Percentiles rank a stretch among this genome's conserved stretches.
These are phyloP conservation scores for Rhizopus microsporus DNA, from an alignment of 371 early-diverging fungal genomes.

Conservation along the genomic window DNA sequence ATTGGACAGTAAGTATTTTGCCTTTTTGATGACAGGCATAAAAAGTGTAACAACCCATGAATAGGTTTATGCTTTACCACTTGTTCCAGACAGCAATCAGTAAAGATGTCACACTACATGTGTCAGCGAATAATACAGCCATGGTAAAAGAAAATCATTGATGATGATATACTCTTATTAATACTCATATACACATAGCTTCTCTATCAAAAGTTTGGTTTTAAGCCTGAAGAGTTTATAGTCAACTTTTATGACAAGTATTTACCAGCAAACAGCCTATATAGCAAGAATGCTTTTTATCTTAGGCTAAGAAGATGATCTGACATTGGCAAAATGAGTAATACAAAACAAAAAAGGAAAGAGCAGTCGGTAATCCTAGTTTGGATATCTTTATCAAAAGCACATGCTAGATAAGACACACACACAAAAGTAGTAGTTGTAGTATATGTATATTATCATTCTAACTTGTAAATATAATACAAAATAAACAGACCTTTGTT, in stretches of 20 bases:
- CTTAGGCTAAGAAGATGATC: conserved; percentile 71
- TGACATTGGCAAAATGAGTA: conserved; percentile 8
- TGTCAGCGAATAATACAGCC: conserved; percentile 90
- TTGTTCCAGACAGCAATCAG: conserved; percentile 73
- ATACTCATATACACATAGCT: conserved; percentile 45
- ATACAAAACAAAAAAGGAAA: conserved; percentile 8
- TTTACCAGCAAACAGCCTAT: conserved; percentile 72
- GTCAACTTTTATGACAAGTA: conserved; percentile 93
- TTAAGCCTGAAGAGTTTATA: conserved; percentile 92
- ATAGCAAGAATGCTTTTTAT: conserved; percentile 90
- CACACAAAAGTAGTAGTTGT: no score
- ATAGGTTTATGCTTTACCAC: conserved; percentile 82
- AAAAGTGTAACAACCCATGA: neutral
- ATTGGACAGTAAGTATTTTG: conserved; percentile 68
- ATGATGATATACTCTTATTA: neutral
- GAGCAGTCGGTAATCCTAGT: neutral
- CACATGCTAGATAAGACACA: no score
- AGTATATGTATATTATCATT: no score
- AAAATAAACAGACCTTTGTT: no score
- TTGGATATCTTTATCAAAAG: no score
- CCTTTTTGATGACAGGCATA: neutral
- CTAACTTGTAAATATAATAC: neutral
- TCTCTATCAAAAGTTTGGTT: conserved; percentile 93
- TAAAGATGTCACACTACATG: conserved; percentile 92
- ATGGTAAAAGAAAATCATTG: neutral